phyloP scores from a whole-genome alignment of 495 filamentous ascomycete genomes.

The Penicillium daleae region DNA sequence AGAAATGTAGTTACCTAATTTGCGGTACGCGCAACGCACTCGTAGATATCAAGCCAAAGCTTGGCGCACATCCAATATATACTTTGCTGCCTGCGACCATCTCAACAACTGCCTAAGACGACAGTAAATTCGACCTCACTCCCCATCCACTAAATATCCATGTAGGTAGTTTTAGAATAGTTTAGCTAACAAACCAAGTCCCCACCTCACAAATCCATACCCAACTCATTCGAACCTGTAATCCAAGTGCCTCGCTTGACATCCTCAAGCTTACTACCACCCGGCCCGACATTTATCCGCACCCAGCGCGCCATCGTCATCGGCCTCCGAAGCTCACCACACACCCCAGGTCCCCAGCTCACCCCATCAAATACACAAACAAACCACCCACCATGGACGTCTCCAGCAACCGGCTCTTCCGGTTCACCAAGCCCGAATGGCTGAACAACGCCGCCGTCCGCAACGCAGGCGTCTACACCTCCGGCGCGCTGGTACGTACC shows the following conservation, averaged over 20 bases:
- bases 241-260: background rate
- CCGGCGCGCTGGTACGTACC: constrained; percentile 77
- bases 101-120: background rate
- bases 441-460: constrained; percentile 83
- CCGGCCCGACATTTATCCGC: constrained; percentile 27
- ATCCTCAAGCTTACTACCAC: background rate
- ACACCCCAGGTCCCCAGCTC: constrained; percentile 1
- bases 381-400: constrained; percentile 53
- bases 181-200: background rate
- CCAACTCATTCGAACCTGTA: background rate
- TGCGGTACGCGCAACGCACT: background rate
- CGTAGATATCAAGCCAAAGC: background rate
- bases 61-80: background rate
- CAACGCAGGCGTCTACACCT: constrained; percentile 80
- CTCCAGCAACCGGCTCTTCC: constrained; percentile 68
- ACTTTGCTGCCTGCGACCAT: background rate
- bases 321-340: constrained; percentile 20
- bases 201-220: background rate
- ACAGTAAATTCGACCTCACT: no score
- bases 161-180: background rate
- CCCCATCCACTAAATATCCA: no score
- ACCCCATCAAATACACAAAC: constrained; percentile 12
- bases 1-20: background rate
- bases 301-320: constrained; percentile 23
- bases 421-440: constrained; percentile 84